Conservation (phyloP, 306 rosid species). For the Fragaria ananassa region DNA sequence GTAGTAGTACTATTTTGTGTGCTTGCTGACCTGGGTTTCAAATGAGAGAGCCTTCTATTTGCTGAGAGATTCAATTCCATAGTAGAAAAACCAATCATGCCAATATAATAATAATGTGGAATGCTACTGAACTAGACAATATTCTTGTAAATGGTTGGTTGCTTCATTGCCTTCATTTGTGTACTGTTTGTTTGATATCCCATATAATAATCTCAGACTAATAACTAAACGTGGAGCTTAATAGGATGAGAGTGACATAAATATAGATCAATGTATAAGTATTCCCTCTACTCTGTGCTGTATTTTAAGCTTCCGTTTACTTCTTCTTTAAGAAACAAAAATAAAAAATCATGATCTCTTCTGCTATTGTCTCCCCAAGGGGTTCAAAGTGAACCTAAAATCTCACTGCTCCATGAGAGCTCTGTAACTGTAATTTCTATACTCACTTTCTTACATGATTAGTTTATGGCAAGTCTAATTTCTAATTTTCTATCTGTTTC, state of each 20-base stretch:
- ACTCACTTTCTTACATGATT: background rate
- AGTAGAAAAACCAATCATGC: background rate
- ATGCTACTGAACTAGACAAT: background rate
- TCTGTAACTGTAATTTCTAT: background rate
- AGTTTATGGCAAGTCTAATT: background rate
- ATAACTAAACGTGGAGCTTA: background rate
- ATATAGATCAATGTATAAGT: background rate
- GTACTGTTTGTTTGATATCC: background rate
- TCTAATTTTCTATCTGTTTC: background rate
- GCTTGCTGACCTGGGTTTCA: constrained; percentile 20
- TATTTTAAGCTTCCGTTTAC: background rate
- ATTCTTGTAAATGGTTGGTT: background rate
- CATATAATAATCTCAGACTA: background rate
- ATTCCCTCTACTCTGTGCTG: background rate
- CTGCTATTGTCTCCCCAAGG: background rate
- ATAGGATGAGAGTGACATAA: constrained; percentile 2
- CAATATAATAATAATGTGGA: background rate
- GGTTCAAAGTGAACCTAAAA: background rate
- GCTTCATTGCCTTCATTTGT: background rate
- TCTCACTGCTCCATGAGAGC: constrained; percentile 1
- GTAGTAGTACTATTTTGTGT: background rate
- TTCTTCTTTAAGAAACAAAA: background rate
- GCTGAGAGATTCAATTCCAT: background rate
- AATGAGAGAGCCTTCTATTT: constrained; percentile 12
- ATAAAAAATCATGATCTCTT: background rate